Evolutionary conservation across 2,329 filamentous ascomycete genomes (phyloP), one percentile per base, ranked within the genome.

Genomic region (Calonectria naviculata): DNA sequence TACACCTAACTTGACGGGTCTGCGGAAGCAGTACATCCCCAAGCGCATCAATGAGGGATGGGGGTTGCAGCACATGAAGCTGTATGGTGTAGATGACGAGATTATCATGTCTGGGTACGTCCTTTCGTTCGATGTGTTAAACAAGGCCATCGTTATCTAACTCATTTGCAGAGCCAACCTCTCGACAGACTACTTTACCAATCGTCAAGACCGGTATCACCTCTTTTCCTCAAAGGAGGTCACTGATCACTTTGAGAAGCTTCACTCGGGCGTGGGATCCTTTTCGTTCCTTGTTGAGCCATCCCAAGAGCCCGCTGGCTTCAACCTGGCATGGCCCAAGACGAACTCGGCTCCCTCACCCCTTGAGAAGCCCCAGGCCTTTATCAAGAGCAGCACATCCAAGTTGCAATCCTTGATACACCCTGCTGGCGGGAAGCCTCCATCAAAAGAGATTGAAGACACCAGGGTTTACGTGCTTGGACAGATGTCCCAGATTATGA

Each of bases 31-130:
- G 78, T 87, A 94, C 75, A 90, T 98, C 2, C 97, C 97, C 0
- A 94, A 91, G 80, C 89, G 97, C 24, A 96, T 99, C 81, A 99
- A 99, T 77, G 97, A 99, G 84, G 97, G 97, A 21, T 99, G 97
- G 97, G 97, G 97, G 1, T 84, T 99, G 72, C 97, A 99, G 81
- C 97, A 99, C 81, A 99, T 99, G 96, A 99, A 99, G 87, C 87
- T 99, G 0, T 99, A 99, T 78, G 97, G 97, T 0, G 87, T 98
- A 26, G 97, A 99, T 78, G 95, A 99, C 79, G 95, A 98, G 82
- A 93, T 99, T 69, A 96, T 99, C 74, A 90, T 99, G 78, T 97
- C 95, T 9, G 95, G 95, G 90, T 94, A 88, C 73, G 86, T 68
- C 66, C 62, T 24, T 6, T 26, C 12, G 70, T 26, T 24, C 19